Base-by-base conservation (phyloP, 1,139 yeast genomes). In the Waltiozyma solani region DNA sequence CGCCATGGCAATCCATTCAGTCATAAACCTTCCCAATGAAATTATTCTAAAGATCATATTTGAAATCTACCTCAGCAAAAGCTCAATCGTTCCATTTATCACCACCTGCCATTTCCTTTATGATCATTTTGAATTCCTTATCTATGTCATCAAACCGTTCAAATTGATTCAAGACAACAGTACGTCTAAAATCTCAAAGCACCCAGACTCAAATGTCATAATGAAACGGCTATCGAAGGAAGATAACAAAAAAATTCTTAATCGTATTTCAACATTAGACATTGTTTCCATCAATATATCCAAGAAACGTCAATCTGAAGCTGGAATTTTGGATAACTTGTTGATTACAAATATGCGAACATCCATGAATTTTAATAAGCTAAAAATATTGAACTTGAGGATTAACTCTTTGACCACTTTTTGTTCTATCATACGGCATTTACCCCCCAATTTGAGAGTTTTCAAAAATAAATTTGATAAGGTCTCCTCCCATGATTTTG, bases 1-100 rank as follows among this genome's bases (percentile, higher is more conserved):
- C n/a, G n/a, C n/a, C 12, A 23, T 23, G 12, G 8, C 12, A 9
- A 23, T 23, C 8, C 8, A 23, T 23, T 23, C 25, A 23, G 12
- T 18, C 4, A 30, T 17, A 12, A 4, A 5, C 5, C 17, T 46
- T 4, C 48, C 49, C 17, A 34, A 24, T n/a, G 49, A 46, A 24
- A 21, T 44, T 3, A 22, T 44, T 9, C n/a, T 26, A 8, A 34
- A 19, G 3, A 44, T 46, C 7, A 12, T 44, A 15, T 37, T 27
- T n/a, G 11, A 29, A 2, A 13, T 41, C 2, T 43, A 37, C 18
- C 14, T 5, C 2, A 17, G 15, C 3, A 29, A 32, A 3, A n/a
- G 24, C 11, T 24, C 45, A 14, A 42, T 46, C 17, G 5, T 30
- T 1, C 46, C 45, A 9, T 32, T 44, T 15, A 35, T 44, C 5